Evolutionary conservation across 129 eudicot species (phyloP).

Genomic region (Silybum marianum): DNA sequence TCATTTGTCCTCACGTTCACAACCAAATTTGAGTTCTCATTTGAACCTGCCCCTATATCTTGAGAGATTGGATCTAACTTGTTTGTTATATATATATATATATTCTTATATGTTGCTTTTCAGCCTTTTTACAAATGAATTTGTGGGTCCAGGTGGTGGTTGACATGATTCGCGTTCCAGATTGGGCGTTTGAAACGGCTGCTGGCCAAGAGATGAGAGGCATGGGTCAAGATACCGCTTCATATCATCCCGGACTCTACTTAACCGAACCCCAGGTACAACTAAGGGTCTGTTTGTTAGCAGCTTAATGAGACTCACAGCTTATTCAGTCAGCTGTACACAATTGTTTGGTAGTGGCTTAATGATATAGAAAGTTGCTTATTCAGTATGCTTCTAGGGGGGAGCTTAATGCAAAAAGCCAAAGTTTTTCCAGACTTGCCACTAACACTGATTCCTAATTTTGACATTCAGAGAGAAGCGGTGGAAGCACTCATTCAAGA

Average conservation of each 20-base stretch:
- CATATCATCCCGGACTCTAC: slow-evolving; percentile 89
- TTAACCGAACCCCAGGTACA: slow-evolving; percentile 87
- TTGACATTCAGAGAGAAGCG: slow-evolving; percentile 79
- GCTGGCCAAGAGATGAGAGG: slow-evolving; percentile 97
- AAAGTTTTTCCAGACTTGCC: no score
- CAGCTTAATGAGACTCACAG: no score
- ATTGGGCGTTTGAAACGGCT: slow-evolving; percentile 94
- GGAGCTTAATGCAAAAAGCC: no score
- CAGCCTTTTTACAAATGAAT: background rate
- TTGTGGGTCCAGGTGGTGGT: slow-evolving; percentile 56
- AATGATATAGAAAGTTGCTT: no score
- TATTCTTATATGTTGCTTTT: background rate
- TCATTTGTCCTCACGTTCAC: no score
- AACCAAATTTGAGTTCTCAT: no score
- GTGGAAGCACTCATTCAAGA: slow-evolving; percentile 98
- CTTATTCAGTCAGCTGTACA: no score
- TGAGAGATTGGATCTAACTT: no score
- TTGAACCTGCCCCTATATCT: no score
- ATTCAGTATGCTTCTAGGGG: no score
- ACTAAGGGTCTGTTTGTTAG: no score
- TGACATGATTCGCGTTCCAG: slow-evolving; percentile 95
- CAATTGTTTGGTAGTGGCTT: no score
- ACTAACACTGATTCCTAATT: background rate
- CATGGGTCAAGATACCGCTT: slow-evolving; percentile 94
- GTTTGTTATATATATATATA: background rate